Percentiles rank a stretch among this genome's conserved stretches.
These are phyloP conservation scores for Capsella bursapastoris DNA, from an alignment of 345 rosid species.

Conservation along the genomic window DNA sequence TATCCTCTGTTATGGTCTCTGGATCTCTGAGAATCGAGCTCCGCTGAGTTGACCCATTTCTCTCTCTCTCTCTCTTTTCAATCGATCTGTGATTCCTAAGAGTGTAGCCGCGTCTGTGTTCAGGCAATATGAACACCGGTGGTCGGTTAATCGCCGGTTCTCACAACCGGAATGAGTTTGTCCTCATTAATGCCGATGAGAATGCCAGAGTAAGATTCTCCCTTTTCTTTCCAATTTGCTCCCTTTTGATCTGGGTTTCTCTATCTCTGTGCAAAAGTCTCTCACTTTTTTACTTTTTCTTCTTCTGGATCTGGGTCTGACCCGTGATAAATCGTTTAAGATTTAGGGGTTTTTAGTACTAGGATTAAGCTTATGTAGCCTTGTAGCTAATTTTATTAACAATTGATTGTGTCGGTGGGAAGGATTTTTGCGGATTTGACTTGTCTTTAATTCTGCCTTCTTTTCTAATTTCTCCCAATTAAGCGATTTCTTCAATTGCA, in stretches of 20 bases:
- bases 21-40: slow-evolving; percentile 48
- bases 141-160: slow-evolving; percentile 98
- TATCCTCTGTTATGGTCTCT: slow-evolving; percentile 39
- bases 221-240: not conserved
- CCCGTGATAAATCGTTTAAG: not conserved
- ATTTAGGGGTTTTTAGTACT: slow-evolving; percentile 35
- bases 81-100: slow-evolving; percentile 36
- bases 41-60: not conserved
- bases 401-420: slow-evolving; percentile 40
- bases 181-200: slow-evolving; percentile 96
- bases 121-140: slow-evolving; percentile 73
- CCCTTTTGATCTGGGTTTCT: slow-evolving; percentile 34
- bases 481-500: not conserved
- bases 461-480: too few relatives aligned
- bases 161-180: slow-evolving; percentile 96
- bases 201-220: slow-evolving; percentile 65
- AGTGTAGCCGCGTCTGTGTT: slow-evolving; percentile 23
- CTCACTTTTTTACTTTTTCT: not conserved
- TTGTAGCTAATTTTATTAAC: not conserved
- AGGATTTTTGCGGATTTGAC: not conserved
- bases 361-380: too few relatives aligned
- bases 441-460: too few relatives aligned
- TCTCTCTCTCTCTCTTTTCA: not conserved
- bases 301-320: slow-evolving; percentile 49
- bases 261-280: slow-evolving; percentile 33